These are phyloP conservation scores for Diphasiastrum complanatum DNA, from an alignment of 83 land plant species.

Conservation along the genomic window DNA sequence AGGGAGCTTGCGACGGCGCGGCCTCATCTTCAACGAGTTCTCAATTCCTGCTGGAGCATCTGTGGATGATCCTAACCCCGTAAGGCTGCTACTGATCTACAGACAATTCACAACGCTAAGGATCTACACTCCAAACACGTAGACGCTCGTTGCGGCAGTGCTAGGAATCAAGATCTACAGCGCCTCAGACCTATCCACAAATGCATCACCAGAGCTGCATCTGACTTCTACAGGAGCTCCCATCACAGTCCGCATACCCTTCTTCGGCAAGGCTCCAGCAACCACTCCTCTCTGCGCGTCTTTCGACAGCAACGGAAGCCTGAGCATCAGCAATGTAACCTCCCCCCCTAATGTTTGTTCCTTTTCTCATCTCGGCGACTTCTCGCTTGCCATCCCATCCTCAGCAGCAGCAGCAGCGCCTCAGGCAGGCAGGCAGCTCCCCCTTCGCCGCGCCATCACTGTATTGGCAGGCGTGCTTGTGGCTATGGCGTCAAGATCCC, in stretches of 20 bases:
- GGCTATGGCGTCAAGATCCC: neutral
- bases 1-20: slow-evolving; percentile 46
- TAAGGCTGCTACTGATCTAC: slow-evolving; percentile 60
- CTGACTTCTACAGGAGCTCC: slow-evolving; percentile 23
- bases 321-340: slow-evolving; percentile 26
- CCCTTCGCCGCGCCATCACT: neutral
- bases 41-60: slow-evolving; percentile 37
- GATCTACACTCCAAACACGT: slow-evolving; percentile 37
- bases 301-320: slow-evolving; percentile 44
- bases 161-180: slow-evolving; percentile 62
- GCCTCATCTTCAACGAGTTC: slow-evolving; percentile 38
- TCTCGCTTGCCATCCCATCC: slow-evolving; percentile 49
- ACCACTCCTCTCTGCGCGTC: slow-evolving; percentile 39
- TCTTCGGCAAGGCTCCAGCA: slow-evolving; percentile 6
- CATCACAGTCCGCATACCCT: slow-evolving; percentile 33
- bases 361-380: slow-evolving; percentile 48
- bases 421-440: slow-evolving; percentile 15
- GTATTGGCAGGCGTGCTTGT: slow-evolving; percentile 11
- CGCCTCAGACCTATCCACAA: slow-evolving; percentile 45
- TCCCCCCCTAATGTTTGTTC: slow-evolving; percentile 37
- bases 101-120: slow-evolving; percentile 59
- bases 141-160: slow-evolving; percentile 42
- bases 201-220: slow-evolving; percentile 37
- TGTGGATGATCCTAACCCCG: slow-evolving; percentile 40
- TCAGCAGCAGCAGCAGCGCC: slow-evolving; percentile 36